Evolutionary conservation across 139 green algal genomes (phyloP).

Genomic region (Picochlorum costavermella): DNA sequence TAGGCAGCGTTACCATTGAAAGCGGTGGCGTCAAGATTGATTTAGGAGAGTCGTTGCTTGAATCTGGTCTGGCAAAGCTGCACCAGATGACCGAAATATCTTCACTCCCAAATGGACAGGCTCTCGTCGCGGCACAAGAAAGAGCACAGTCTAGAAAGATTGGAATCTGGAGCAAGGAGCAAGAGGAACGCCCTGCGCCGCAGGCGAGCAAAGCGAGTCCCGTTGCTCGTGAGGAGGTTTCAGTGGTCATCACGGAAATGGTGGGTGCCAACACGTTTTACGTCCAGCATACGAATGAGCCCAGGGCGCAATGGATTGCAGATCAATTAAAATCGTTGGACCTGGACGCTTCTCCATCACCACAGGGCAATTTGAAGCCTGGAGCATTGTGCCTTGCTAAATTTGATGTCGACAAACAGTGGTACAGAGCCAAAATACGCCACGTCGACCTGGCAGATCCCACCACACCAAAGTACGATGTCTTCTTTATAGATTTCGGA

Average conservation of each 20-base stretch:
- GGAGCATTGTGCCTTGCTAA: conserved; percentile 59
- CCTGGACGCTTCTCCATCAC: conserved; percentile 22
- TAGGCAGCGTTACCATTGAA: conserved; percentile 52
- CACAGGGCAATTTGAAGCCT: conserved; percentile 37
- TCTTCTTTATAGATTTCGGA: conserved; percentile 92
- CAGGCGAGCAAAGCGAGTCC: neutral
- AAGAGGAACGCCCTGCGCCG: neutral
- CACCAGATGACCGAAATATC: conserved; percentile 56
- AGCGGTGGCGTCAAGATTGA: conserved; percentile 31
- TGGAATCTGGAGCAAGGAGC: conserved; percentile 62
- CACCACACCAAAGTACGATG: conserved; percentile 49
- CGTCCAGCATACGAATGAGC: conserved; percentile 57
- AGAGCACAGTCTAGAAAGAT: conserved; percentile 56
- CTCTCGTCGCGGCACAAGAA: conserved; percentile 59
- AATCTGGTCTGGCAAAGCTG: conserved; percentile 67
- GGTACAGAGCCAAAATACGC: conserved; percentile 58
- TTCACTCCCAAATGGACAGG: conserved; percentile 21
- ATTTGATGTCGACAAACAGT: conserved; percentile 68
- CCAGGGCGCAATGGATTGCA: conserved; percentile 52
- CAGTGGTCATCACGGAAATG: conserved; percentile 81
- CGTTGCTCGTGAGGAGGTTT: neutral
- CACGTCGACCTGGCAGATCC: conserved; percentile 23
- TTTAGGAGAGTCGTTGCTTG: conserved; percentile 64
- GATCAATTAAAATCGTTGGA: conserved; percentile 49
- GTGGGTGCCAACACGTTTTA: conserved; percentile 64